A percentile compares a stretch with the other conserved stretches of the same genome.
phyloP scores from a whole-genome alignment of 176 grass and related monocot species.

The Cenchrus americanus region DNA sequence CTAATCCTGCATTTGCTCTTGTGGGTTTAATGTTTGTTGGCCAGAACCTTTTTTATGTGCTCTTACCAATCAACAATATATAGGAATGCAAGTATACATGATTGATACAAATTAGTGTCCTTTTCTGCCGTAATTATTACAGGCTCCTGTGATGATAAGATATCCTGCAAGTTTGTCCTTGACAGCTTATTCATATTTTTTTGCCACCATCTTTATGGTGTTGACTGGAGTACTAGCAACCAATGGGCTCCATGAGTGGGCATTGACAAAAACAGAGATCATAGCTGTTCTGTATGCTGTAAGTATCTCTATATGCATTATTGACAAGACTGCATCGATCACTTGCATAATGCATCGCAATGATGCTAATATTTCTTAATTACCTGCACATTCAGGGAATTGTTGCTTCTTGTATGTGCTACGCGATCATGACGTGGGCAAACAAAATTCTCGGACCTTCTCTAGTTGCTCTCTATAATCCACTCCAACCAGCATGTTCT shows the following conservation, averaged over 20 bases:
- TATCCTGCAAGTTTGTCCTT: constrained; percentile 89
- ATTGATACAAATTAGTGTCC: background rate
- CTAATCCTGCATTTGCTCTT: constrained; percentile 1
- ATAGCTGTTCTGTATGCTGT: constrained; percentile 83
- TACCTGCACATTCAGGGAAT: constrained; percentile 61
- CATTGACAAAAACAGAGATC: constrained; percentile 64
- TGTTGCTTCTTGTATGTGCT: constrained; percentile 84
- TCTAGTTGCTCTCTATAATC: constrained; percentile 77
- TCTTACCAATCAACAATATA: background rate
- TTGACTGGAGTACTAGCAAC: constrained; percentile 67
- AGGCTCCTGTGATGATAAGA: constrained; percentile 77
- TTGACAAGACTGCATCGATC: background rate
- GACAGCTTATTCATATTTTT: constrained; percentile 86
- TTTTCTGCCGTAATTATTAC: constrained; percentile 31
- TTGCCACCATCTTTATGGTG: constrained; percentile 85
- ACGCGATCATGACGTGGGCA: constrained; percentile 89
- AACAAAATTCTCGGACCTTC: constrained; percentile 96
- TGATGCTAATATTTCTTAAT: background rate
- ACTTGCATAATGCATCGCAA: background rate
- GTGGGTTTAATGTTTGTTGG: background rate
- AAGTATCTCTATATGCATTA: constrained; percentile 33
- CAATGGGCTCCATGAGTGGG: constrained; percentile 75
- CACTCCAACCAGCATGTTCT: constrained; percentile 84
- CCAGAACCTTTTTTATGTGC: background rate
- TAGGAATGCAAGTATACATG: background rate